phyloP scores from a whole-genome alignment of 2,329 filamentous ascomycete species.

The Fusarium sp. region DNA sequence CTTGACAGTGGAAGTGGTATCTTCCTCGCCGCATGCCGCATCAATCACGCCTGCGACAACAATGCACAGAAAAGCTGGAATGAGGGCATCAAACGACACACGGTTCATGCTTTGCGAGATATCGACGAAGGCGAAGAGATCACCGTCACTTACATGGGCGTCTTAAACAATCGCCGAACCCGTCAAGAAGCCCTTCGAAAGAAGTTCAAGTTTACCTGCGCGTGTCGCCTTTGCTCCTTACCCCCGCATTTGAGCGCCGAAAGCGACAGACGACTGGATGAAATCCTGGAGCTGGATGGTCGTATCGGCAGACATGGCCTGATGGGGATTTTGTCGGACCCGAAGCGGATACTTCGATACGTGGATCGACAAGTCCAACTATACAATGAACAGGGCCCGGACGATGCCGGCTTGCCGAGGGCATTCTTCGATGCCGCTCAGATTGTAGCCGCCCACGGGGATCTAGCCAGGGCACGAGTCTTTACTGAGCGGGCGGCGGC shows the following conservation, averaged over 20 bases:
- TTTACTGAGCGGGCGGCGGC: neutral
- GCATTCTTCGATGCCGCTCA: neutral
- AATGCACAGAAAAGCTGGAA: neutral
- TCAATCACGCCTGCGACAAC: constrained; percentile 1
- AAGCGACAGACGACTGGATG: neutral
- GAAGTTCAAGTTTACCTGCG: neutral
- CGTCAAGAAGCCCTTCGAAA: neutral
- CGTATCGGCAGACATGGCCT: neutral
- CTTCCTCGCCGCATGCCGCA: neutral
- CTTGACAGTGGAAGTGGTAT: neutral
- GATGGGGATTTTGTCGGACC: neutral
- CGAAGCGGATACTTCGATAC: neutral
- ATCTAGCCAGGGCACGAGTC: neutral
- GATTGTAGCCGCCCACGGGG: neutral
- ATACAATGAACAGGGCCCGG: neutral
- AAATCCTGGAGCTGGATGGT: neutral
- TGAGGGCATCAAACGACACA: neutral
- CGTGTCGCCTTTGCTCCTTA: neutral
- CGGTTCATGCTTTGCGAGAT: neutral
- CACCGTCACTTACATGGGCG: neutral
- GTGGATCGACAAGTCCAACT: neutral
- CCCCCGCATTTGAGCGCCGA: neutral
- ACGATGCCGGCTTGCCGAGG: neutral
- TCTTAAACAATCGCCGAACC: neutral
- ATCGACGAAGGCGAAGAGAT: neutral